A percentile compares a stretch with the other conserved stretches of the same genome.
Evolutionary conservation across 2,329 filamentous ascomycete species (phyloP).

Genomic region (Pseudocercospora eumusae): DNA sequence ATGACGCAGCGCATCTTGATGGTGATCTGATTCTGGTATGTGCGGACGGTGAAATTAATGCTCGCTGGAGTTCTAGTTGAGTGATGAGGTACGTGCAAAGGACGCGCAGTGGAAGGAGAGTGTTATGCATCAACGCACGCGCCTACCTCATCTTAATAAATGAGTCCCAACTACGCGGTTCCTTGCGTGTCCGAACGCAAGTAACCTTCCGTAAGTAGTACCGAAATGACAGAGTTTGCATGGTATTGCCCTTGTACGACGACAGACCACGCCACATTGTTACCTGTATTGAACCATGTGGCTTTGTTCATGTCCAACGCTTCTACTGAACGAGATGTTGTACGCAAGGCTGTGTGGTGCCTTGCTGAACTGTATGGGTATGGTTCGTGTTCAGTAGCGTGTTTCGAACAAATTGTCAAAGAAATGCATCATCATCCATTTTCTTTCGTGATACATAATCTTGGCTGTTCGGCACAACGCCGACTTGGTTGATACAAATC

Average conservation of each 20-base stretch:
- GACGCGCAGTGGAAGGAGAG: not conserved
- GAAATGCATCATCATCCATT: not conserved
- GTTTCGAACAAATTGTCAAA: not conserved
- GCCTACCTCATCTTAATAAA: slow-evolving; percentile 11
- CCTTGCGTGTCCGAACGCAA: slow-evolving; percentile 7
- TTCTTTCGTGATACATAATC: not conserved
- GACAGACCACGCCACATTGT: slow-evolving; percentile 8
- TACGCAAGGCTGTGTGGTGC: slow-evolving; percentile 12
- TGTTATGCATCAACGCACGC: slow-evolving; percentile 3
- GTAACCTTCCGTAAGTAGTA: slow-evolving; percentile 7
- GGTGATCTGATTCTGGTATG: not conserved
- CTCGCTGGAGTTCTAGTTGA: not conserved
- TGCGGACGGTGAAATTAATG: not conserved
- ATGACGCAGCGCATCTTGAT: slow-evolving; percentile 11
- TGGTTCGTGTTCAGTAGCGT: not conserved
- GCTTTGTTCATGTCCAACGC: slow-evolving; percentile 6
- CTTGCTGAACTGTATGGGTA: not conserved
- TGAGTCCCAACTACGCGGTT: slow-evolving; percentile 4
- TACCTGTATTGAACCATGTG: slow-evolving; percentile 3
- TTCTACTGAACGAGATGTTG: slow-evolving; percentile 8
- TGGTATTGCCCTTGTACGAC: slow-evolving; percentile 7
- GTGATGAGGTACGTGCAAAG: not conserved
- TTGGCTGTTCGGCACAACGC: not conserved
- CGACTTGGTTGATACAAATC: not conserved
- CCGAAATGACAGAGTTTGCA: slow-evolving; percentile 6